A percentile compares a stretch with the other conserved stretches of the same genome.
Evolutionary conservation across 164 flowering plant species (phyloP).

Genomic region (Euptelea pleiosperma): DNA sequence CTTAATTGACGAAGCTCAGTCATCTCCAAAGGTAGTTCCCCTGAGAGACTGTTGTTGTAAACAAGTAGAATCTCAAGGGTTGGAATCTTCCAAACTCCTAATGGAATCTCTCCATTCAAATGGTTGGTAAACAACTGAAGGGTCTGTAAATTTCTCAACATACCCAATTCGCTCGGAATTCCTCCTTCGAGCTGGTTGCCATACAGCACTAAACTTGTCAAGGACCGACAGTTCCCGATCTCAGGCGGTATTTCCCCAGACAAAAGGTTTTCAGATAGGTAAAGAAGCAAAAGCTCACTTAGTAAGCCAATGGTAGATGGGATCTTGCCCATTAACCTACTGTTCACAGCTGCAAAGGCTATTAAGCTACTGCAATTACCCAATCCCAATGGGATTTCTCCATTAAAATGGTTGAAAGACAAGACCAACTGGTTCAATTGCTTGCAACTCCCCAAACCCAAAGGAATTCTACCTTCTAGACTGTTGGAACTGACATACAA

Average conservation of each 20-base stretch:
- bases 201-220: conserved; percentile 30
- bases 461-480: conserved; percentile 41
- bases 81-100: conserved; percentile 53
- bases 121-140: conserved; percentile 46
- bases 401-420: conserved; percentile 46
- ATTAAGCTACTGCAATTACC: conserved; percentile 54
- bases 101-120: conserved; percentile 61
- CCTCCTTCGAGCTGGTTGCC: conserved; percentile 52
- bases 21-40: conserved; percentile 56
- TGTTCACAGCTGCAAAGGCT: conserved; percentile 27
- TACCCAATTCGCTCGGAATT: conserved; percentile 60
- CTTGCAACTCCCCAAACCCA: conserved; percentile 36
- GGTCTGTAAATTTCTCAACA: conserved; percentile 29
- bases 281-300: conserved; percentile 31
- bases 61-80: conserved; percentile 42
- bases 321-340: conserved; percentile 45
- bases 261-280: conserved; percentile 46
- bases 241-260: conserved; percentile 65
- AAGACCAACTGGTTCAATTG: conserved; percentile 36
- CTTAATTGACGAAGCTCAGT: conserved; percentile 41
- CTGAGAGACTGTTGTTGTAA: conserved; percentile 55
- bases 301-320: conserved; percentile 60
- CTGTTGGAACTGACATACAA: conserved; percentile 39
- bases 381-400: conserved; percentile 41
- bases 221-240: conserved; percentile 56